Percentiles rank a stretch among this genome's conserved stretches.
These are phyloP conservation scores for Mortierella sp. DNA, from an alignment of 371 early-diverging fungal genomes.

Conservation along the genomic window DNA sequence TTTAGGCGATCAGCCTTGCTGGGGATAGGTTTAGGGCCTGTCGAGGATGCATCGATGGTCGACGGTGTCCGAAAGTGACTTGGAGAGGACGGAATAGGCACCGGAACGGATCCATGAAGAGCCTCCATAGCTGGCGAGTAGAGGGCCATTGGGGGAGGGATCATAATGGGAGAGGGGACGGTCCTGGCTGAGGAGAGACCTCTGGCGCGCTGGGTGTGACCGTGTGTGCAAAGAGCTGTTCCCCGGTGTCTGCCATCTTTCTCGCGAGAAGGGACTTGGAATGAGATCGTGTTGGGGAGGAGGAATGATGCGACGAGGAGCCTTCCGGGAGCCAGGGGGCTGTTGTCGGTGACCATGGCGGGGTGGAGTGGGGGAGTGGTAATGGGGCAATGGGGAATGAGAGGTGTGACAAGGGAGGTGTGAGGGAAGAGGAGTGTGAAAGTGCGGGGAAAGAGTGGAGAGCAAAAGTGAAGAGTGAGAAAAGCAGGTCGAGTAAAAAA, in stretches of 20 bases:
- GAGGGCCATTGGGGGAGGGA: conserved; percentile 10
- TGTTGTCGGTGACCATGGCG: conserved; percentile 1
- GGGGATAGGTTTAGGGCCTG: conserved; percentile 27
- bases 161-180: conserved; percentile 1
- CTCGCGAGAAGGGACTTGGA: conserved; percentile 45
- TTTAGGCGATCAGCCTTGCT: conserved; percentile 40
- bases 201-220: not conserved
- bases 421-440: no score
- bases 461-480: not conserved
- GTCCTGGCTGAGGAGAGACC: not conserved
- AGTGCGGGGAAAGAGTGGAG: not conserved
- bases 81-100: conserved; percentile 14
- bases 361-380: no score
- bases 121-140: conserved; percentile 16
- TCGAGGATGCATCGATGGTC: conserved; percentile 12
- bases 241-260: conserved; percentile 36
- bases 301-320: conserved; percentile 41
- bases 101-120: conserved; percentile 13
- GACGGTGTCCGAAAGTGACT: conserved; percentile 18
- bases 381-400: conserved; percentile 1
- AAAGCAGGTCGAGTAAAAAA: not conserved
- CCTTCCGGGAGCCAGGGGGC: conserved; percentile 23
- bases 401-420: no score
- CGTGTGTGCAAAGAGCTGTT: not conserved
- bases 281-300: conserved; percentile 47